A percentile compares a stretch with the other conserved stretches of the same genome.
These are phyloP conservation scores for Botrytis elliptica DNA, from an alignment of 2,329 filamentous ascomycete species.

Conservation along the genomic window DNA sequence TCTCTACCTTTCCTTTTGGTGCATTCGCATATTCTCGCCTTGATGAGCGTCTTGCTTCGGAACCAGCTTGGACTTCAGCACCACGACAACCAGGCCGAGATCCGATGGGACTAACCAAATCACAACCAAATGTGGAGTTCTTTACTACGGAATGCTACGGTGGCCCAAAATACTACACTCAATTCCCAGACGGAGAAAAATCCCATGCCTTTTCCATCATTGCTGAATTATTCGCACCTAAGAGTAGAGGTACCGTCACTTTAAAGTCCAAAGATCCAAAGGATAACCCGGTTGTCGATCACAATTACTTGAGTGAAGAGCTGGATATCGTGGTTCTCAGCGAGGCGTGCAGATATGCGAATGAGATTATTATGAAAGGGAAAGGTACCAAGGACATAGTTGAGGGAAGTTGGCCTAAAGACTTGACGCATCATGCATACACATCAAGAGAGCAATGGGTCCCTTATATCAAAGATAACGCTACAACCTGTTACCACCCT, in stretches of 20 bases:
- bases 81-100: conserved; percentile 52
- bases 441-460: conserved; percentile 58
- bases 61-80: conserved; percentile 54
- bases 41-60: conserved; percentile 56
- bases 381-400: conserved; percentile 57
- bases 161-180: conserved; percentile 55
- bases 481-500: conserved; percentile 61
- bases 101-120: conserved; percentile 57
- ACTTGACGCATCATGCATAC: conserved; percentile 51
- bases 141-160: conserved; percentile 63
- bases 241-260: conserved; percentile 54
- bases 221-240: conserved; percentile 56
- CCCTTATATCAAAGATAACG: conserved; percentile 55
- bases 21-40: conserved; percentile 61
- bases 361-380: conserved; percentile 59
- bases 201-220: conserved; percentile 59
- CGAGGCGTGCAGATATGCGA: conserved; percentile 57
- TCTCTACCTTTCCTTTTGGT: conserved; percentile 63
- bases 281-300: conserved; percentile 56
- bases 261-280: conserved; percentile 49
- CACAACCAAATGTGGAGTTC: conserved; percentile 61
- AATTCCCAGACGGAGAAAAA: conserved; percentile 50
- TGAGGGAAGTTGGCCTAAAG: conserved; percentile 58
- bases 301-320: conserved; percentile 56
- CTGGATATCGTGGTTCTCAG: conserved; percentile 58